Evolutionary conservation across 2,329 filamentous ascomycete species (phyloP), one percentile per base, ranked within the genome.

Genomic region (Annulohypoxylon truncatum): DNA sequence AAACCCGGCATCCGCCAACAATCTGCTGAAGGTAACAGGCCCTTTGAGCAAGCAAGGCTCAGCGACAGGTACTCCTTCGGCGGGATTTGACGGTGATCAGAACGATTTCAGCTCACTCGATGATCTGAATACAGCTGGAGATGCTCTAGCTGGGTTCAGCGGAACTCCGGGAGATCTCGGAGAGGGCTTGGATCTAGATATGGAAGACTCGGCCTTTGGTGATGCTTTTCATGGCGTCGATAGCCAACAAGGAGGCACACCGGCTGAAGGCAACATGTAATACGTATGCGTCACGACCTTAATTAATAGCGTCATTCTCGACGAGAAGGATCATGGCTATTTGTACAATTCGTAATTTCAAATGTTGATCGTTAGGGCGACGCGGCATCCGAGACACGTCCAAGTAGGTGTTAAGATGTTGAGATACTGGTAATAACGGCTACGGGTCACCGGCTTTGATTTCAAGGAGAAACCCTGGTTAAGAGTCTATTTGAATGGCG

Each of bases 121-220:
- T 13, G 88, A 91, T 68, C 79, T 92, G 44, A 89, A 94, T 76
- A 89, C 89, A 22, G 91, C 90, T 0, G 90, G 89, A 12, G 90
- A 93, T 74, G 91, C 90, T 2, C 80, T 93, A 33, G 89, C 89
- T 2, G 86, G 87, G 38, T 93, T 90, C 57, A 69, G 71, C 74
- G 88, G 87, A 42, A 85, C 86, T 13, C 85, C 87, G 12, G 82
- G 80, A 3, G 84, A 82, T 28, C 77, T 87, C 3, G 86, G 82
- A 20, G 86, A 87, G 42, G 87, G 85, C 7, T 77, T 87, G n/a
- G 85, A 86, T 75, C 77, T 90, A 54, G 84, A 86, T 71, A 85
- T 90, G 81, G 90, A 90, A 68, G 91, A 94, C 74, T 93, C 90
- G 33, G 92, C 92, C 1, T 96, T 96, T 80, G 92, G 92, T 2